Evolutionary conservation across 345 rosid species (phyloP), one percentile per base, ranked within the genome.

Genomic region (Hibiscus trionum): DNA sequence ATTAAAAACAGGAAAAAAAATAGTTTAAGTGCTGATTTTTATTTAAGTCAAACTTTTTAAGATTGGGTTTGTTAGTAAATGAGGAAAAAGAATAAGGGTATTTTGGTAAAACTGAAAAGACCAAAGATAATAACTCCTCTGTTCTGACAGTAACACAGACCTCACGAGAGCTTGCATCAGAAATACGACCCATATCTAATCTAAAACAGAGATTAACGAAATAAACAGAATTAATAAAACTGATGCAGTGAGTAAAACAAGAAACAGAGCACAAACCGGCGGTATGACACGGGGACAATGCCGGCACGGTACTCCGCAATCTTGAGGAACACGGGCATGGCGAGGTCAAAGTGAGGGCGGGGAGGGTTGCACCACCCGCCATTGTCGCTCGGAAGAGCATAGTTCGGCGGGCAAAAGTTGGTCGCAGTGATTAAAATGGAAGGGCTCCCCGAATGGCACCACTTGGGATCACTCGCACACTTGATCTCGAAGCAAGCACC

Each of bases 281-380:
- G 96, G 80, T 83, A 88, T 56, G 87, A 58, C 55, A 87, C 88
- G 47, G 93, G 93, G 65, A 89, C 93, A 4, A 87, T 89, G 5
- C 93, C 91, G 47, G 93, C 93, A 0, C 87, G 86, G 77, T 89
- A 89, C 81, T 89, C 83, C 1, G 93, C 93, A 53, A 89, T 85
- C 80, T 87, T 87, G 12, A 87, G 91, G 78, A 89, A 89, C 87
- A 87, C 82, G 17, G 93, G 93, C 91, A 87, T 87, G 50, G 93
- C 88, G 3, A 89, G 87, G 76, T 89, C 93, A 29, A 89, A 89
- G 74, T 89, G 91, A 2, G 89, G 74, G 6, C 88, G 83, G 31
- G 93, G 93, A 61, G 93, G 93, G 81, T 89, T 89, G 71, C 93
- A 89, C 93, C 93, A 89, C 19, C 93, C 93, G 14, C 93, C 93